Evolutionary conservation across 2,329 filamentous ascomycete species (phyloP).

Genomic region (Aspergillus brunneoviolaceus): DNA sequence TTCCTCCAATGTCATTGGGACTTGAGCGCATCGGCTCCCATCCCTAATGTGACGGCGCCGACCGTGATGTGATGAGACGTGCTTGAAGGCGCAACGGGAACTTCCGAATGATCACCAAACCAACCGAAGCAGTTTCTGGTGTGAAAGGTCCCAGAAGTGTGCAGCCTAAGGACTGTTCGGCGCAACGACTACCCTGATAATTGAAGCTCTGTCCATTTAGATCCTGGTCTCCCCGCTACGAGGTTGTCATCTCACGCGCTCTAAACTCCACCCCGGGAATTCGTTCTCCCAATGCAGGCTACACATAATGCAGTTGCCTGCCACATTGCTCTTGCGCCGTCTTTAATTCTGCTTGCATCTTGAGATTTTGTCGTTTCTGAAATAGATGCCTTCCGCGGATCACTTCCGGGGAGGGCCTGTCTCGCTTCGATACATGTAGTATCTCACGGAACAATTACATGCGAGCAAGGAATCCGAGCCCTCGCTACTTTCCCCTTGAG

Average conservation of each 20-base stretch:
- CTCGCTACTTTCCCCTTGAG: background rate
- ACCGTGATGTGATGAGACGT: slow-evolving; percentile 23
- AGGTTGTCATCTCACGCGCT: slow-evolving; percentile 1
- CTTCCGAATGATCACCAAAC: slow-evolving; percentile 16
- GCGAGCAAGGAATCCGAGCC: background rate
- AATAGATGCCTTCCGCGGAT: slow-evolving; percentile 3
- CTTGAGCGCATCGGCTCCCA: slow-evolving; percentile 1
- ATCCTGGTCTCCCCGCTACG: slow-evolving; percentile 13
- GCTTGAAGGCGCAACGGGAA: slow-evolving; percentile 16
- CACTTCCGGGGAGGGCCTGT: background rate
- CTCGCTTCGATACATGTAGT: slow-evolving; percentile 8
- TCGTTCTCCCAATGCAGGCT: slow-evolving; percentile 5
- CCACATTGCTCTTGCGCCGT: background rate
- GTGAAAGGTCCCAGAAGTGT: slow-evolving; percentile 15
- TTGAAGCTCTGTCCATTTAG: slow-evolving; percentile 14
- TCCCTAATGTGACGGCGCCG: slow-evolving; percentile 18
- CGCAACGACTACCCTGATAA: slow-evolving; percentile 8
- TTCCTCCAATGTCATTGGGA: slow-evolving; percentile 13
- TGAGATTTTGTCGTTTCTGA: background rate
- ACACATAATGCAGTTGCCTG: slow-evolving; percentile 14
- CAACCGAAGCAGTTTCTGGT: slow-evolving; percentile 15
- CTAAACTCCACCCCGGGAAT: slow-evolving; percentile 8
- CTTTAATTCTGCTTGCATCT: background rate
- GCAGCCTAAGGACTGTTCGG: slow-evolving; percentile 14
- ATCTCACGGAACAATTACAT: background rate